Conservation (phyloP, 331 rosid genomes). For the Malus hybrid region DNA sequence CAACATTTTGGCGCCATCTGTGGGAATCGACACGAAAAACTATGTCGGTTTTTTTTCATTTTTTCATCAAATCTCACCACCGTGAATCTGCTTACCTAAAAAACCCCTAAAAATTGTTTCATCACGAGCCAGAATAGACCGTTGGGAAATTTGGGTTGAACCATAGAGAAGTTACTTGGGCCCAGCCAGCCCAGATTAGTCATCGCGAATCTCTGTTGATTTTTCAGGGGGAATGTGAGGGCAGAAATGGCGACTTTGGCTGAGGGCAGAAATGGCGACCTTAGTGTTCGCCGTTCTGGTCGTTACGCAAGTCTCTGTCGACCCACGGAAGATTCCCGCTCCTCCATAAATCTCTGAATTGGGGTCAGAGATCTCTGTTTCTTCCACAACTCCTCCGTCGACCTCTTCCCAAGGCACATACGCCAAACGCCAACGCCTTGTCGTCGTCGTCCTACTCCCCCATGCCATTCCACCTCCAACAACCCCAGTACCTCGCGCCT, state of each 20-base stretch:
- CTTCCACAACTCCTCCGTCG: conserved; percentile 32
- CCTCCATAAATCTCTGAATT: neutral
- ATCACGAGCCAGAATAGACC: neutral
- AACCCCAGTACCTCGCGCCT: conserved; percentile 48
- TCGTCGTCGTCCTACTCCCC: conserved; percentile 55
- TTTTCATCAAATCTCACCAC: too few species aligned
- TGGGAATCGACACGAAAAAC: too few species aligned
- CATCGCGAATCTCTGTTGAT: conserved; percentile 7
- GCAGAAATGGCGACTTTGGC: conserved; percentile 34
- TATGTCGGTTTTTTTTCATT: too few species aligned
- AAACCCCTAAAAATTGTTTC: too few species aligned
- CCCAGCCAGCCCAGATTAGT: neutral
- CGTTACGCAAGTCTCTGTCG: conserved; percentile 11
- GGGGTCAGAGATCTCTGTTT: conserved; percentile 4
- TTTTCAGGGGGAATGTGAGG: conserved; percentile 1
- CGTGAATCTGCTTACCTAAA: too few species aligned
- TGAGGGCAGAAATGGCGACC: neutral
- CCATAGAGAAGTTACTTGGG: neutral
- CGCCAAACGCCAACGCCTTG: conserved; percentile 23
- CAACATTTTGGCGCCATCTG: too few species aligned
- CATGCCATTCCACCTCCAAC: conserved; percentile 77
- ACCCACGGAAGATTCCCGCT: conserved; percentile 10
- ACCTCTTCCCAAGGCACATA: conserved; percentile 48
- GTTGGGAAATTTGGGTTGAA: neutral
- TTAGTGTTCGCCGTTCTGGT: conserved; percentile 26